These are phyloP conservation scores for Beta macrorhiza DNA, from an alignment of 179 eudicot species.

Conservation along the genomic window DNA sequence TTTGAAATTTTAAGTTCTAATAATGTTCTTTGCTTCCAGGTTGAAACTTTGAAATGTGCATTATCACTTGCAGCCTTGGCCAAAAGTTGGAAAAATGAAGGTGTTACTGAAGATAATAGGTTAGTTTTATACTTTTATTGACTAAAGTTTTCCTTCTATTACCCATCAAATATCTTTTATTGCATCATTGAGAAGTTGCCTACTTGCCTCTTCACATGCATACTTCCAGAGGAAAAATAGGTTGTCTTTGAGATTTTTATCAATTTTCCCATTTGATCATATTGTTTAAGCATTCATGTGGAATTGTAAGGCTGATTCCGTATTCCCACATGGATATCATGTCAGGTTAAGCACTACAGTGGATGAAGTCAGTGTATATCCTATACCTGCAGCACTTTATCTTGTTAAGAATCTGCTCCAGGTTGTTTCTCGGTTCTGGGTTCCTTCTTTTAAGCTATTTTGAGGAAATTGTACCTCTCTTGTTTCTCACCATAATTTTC, in stretches of 20 bases:
- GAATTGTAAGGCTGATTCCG: slow-evolving; percentile 14
- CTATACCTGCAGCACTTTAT: slow-evolving; percentile 93
- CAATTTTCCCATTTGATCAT: neutral
- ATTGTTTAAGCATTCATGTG: neutral
- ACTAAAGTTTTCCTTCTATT: neutral
- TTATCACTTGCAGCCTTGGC: slow-evolving; percentile 79
- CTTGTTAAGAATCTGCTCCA: slow-evolving; percentile 90
- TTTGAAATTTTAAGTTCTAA: neutral
- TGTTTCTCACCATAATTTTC: neutral
- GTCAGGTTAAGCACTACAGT: slow-evolving; percentile 80
- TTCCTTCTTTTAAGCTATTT: neutral
- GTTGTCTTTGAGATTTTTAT: neutral
- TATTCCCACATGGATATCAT: slow-evolving; percentile 9
- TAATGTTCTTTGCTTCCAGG: slow-evolving; percentile 44
- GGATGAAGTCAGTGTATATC: slow-evolving; percentile 93
- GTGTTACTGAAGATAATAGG: slow-evolving; percentile 98
- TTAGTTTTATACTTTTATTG: slow-evolving; percentile 20
- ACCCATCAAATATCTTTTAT: neutral
- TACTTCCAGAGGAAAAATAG: neutral
- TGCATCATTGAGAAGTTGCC: slow-evolving; percentile 1
- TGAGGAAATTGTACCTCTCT: neutral
- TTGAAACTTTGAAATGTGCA: slow-evolving; percentile 92
- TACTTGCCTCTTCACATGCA: neutral
- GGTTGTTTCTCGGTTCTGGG: slow-evolving; percentile 36
- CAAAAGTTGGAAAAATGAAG: slow-evolving; percentile 85